A percentile compares a stretch with the other conserved stretches of the same genome.
phyloP scores from a whole-genome alignment of 169 alveolate genomes.

The Plasmodium knowlesi region DNA sequence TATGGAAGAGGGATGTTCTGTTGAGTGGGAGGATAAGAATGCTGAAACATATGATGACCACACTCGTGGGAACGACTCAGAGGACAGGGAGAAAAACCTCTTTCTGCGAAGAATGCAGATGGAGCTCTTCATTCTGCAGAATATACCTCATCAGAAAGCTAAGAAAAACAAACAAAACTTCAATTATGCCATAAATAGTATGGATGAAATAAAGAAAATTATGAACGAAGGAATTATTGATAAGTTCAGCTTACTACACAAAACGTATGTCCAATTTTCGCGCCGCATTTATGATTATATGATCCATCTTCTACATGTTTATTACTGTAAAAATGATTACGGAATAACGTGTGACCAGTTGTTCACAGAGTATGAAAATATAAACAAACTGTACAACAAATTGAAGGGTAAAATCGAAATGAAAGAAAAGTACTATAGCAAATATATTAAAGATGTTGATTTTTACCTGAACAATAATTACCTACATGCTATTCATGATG shows the following conservation, averaged over 20 bases:
- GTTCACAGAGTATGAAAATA: constrained; percentile 46
- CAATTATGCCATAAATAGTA: constrained; percentile 37
- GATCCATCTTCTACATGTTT: constrained; percentile 23
- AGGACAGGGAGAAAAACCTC: not conserved
- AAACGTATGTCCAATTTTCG: constrained; percentile 19
- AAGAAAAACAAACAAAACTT: constrained; percentile 38
- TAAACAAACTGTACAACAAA: constrained; percentile 24
- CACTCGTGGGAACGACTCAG: not conserved
- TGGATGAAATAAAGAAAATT: constrained; percentile 34
- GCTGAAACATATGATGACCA: not conserved
- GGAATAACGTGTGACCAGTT: constrained; percentile 1
- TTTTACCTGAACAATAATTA: constrained; percentile 15
- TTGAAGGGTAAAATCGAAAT: constrained; percentile 1
- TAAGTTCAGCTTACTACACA: constrained; percentile 14
- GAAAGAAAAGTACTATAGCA: constrained; percentile 32
- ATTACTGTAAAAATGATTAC: constrained; percentile 33
- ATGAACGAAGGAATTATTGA: constrained; percentile 7
- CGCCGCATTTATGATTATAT: constrained; percentile 26
- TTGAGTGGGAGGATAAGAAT: not conserved
- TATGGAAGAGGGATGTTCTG: not conserved
- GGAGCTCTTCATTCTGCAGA: constrained; percentile 59
- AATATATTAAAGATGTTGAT: constrained; percentile 18
- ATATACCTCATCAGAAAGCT: constrained; percentile 4
- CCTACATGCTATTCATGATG: constrained; percentile 14
- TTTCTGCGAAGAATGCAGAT: constrained; percentile 28